Conservation (phyloP, 306 rosid species). For the Acmispon strigosus region DNA sequence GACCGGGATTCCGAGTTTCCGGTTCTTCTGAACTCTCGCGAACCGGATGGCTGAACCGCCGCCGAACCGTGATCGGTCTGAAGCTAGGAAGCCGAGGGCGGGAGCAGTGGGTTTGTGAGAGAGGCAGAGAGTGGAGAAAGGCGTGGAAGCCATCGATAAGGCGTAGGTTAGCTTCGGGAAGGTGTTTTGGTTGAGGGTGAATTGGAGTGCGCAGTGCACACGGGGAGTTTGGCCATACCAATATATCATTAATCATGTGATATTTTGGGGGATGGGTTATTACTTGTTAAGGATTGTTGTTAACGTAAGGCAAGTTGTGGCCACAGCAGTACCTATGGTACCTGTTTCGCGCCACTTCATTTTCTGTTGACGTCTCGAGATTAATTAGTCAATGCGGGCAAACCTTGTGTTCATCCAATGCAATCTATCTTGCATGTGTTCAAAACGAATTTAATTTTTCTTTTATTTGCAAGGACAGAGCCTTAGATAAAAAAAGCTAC, state of each 20-base stretch:
- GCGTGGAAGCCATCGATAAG: slow-evolving; percentile 59
- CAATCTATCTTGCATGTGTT: too few species aligned
- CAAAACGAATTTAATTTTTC: too few species aligned
- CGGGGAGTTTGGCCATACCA: neutral
- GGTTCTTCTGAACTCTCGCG: slow-evolving; percentile 17
- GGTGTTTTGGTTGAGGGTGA: neutral
- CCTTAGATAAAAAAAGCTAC: too few species aligned
- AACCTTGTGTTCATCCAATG: too few species aligned
- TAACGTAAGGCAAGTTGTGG: slow-evolving; percentile 23
- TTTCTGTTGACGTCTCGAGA: slow-evolving; percentile 46
- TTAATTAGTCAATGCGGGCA: neutral
- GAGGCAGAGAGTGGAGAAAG: slow-evolving; percentile 45
- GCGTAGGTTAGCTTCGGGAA: neutral
- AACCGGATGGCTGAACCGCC: slow-evolving; percentile 16
- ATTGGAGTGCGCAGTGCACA: neutral
- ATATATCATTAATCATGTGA: too few species aligned
- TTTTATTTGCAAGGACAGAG: too few species aligned
- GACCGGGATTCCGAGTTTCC: slow-evolving; percentile 11
- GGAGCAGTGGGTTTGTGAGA: slow-evolving; percentile 27
- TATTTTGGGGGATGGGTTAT: neutral
- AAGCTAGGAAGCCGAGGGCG: slow-evolving; percentile 2
- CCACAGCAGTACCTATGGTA: slow-evolving; percentile 56
- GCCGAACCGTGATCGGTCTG: slow-evolving; percentile 23
- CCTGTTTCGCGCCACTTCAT: slow-evolving; percentile 56
- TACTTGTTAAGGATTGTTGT: neutral